A percentile compares a stretch with the other conserved stretches of the same genome.
These are phyloP conservation scores for Didymella sp. DNA, from an alignment of 2,329 filamentous ascomycete genomes.

Conservation along the genomic window DNA sequence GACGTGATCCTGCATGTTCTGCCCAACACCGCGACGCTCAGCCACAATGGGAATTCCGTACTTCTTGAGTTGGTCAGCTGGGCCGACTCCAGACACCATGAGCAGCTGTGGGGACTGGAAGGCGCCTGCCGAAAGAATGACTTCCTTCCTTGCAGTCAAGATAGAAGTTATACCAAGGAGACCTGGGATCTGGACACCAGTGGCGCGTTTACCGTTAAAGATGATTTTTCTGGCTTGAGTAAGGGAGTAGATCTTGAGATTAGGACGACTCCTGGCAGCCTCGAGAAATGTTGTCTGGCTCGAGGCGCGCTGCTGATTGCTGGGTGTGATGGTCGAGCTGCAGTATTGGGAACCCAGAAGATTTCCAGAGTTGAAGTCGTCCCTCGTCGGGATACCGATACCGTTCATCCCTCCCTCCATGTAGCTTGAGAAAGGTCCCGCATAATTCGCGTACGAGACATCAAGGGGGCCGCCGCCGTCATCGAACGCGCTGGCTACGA, in stretches of 20 bases:
- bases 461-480: constrained; percentile 4
- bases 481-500: constrained; percentile 19
- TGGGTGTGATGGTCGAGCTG: constrained; percentile 11
- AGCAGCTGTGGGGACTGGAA: constrained; percentile 53
- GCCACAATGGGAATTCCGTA: constrained; percentile 31
- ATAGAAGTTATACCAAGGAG: constrained; percentile 6
- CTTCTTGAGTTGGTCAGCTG: constrained; percentile 22
- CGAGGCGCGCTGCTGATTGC: constrained; percentile 6
- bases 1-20: constrained; percentile 33
- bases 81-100: constrained; percentile 51
- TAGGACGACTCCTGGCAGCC: not conserved
- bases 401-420: not conserved
- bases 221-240: constrained; percentile 47
- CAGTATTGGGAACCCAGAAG: constrained; percentile 15
- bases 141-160: constrained; percentile 48
- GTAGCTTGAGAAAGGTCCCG: not conserved
- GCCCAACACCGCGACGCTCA: constrained; percentile 36
- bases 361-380: constrained; percentile 7
- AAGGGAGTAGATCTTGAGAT: constrained; percentile 39
- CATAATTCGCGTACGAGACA: constrained; percentile 6
- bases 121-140: constrained; percentile 55
- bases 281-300: not conserved
- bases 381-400: constrained; percentile 21
- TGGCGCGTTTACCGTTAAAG: constrained; percentile 32
- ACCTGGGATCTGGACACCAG: constrained; percentile 21